Evolutionary conservation across 2,329 filamentous ascomycete species (phyloP), one percentile per base, ranked within the genome.

Genomic region (Pseudonectria foliicola): DNA sequence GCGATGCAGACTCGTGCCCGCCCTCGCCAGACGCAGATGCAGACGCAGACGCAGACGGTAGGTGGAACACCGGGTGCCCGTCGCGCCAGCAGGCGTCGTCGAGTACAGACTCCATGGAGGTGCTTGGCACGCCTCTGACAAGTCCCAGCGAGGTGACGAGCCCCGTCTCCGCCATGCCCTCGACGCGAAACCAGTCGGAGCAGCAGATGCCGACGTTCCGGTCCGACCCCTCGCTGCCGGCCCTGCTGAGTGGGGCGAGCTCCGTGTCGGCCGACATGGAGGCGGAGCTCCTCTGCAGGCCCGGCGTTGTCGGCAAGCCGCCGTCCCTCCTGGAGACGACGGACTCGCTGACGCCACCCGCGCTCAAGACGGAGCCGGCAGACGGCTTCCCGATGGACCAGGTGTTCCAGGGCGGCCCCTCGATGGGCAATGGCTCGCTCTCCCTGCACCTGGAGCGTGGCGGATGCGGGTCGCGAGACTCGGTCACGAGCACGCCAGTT

Each of bases 181-280:
- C 61, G 4, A 57, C 57, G 14, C 64, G 64, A 40, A 61, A 59
- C n/a, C 53, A 61, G 1, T 62, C 66, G 4, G 68, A 70, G 6
- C 62, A 70, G 6, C 62, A 67, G 7, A 70, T 71, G 46, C 49
- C 71, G 12, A 64, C 62, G 3, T 80, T 78, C 53, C 74, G 73
- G 36, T 81, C 77, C 3, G 77, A 81, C 34, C 77, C 76, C 0
- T 82, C 77, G 5, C 57, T 82, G 3, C 77, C 77, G 10, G 76
- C 77, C 6, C 60, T 81, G 7, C 63, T 81, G 10, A 81, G 77
- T 37, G 74, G 77, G 10, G 74, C 76, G 7, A 80, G 76, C 49
- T 82, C 77, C 3, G 68, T 80, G 8, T 81, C 75, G 11, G 75
- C 73, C 1, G 77, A 80, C 45, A 62, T 71, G 14, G 77, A 82